Evolutionary conservation across 2,329 filamentous ascomycete genomes (phyloP), one percentile per base, ranked within the genome.

Genomic region (Calonectria naviculata): DNA sequence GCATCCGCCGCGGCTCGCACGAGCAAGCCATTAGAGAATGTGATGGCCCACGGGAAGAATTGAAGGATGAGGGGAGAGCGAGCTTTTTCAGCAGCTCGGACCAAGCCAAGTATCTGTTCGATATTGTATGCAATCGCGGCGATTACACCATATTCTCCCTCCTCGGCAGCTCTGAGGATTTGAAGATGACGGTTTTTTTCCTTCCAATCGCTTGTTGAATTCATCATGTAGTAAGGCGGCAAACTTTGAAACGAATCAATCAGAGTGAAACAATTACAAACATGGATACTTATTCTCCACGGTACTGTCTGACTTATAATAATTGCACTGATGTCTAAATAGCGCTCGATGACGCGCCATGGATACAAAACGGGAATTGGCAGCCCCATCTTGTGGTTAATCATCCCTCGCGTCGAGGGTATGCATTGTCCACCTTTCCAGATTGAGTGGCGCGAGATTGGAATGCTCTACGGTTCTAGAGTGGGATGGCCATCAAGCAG

Each of bases 41-140:
- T 86, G 47, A 93, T 85, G 0, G 92, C 91, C 92, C 92, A 94
- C 13, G 92, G 92, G 80, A 94, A 94, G 75, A 94, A 88, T 42
- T 92, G 91, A 80, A 94, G 90, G 83, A 93, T 91, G 19, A 91
- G 85, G 0, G 92, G 92, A 0, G 91, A 91, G 38, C 86, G 85
- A 74, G 92, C 93, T 31, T 86, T 86, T 82, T 94, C 92, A 38
- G 93, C 93, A n/a, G 93, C 93, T 70, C 88, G 87, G 58, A 94
- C 89, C 12, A 89, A 89, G 13, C 91, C 92, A 4, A 93, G 85
- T 74, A 95, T 91, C 54, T 90, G 90, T 83, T 94, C 93, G 69
- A 94, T 84, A 78, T 94, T 93, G 86, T 94, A 6, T 62, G 67
- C 66, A 36, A 73, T 71, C n/a, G 68, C 61, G 19, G 71, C 65